Percentiles rank a stretch among this genome's conserved stretches.
Evolutionary conservation across 805 yeast species (phyloP).

Genomic region (Ogataea chonburiensis): DNA sequence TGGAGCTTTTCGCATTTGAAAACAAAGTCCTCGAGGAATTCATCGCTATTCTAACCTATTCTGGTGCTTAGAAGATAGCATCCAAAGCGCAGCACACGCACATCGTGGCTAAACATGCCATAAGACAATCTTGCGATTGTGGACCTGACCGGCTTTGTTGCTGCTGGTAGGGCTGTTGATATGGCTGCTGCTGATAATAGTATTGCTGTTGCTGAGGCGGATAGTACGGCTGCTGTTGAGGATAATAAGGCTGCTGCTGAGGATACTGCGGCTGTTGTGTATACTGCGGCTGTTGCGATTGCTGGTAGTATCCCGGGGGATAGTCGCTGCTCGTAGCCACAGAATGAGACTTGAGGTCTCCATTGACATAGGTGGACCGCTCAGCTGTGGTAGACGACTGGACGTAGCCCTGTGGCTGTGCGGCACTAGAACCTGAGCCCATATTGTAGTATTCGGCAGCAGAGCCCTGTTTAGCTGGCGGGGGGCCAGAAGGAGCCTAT

Average conservation of each 20-base stretch:
- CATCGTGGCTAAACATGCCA: conserved; percentile 53
- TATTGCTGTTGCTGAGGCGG: conserved; percentile 16
- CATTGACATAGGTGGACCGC: too few species aligned
- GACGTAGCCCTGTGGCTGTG: conserved; percentile 10
- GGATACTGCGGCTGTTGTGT: conserved; percentile 6
- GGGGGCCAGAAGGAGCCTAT: conserved; percentile 13
- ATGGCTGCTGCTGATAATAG: conserved; percentile 31
- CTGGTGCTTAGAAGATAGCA: conserved; percentile 40
- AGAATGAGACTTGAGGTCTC: too few species aligned
- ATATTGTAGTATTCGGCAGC: conserved; percentile 18
- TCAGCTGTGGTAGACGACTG: conserved; percentile 15
- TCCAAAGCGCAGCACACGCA: conserved; percentile 58
- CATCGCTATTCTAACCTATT: conserved; percentile 18
- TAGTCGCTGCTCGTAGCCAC: too few species aligned
- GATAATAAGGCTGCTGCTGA: conserved; percentile 5
- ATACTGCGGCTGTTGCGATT: neutral
- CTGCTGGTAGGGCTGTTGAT: conserved; percentile 23
- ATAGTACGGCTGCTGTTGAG: conserved; percentile 5
- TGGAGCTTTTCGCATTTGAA: conserved; percentile 21
- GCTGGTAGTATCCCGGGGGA: too few species aligned
- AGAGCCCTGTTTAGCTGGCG: conserved; percentile 12
- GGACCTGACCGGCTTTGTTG: too few species aligned
- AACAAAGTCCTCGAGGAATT: conserved; percentile 16
- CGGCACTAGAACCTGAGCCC: too few species aligned
- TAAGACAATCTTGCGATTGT: conserved; percentile 37